Base-by-base conservation (phyloP, 1,284 basidiomycete genomes). In the Marasmius sp. region DNA sequence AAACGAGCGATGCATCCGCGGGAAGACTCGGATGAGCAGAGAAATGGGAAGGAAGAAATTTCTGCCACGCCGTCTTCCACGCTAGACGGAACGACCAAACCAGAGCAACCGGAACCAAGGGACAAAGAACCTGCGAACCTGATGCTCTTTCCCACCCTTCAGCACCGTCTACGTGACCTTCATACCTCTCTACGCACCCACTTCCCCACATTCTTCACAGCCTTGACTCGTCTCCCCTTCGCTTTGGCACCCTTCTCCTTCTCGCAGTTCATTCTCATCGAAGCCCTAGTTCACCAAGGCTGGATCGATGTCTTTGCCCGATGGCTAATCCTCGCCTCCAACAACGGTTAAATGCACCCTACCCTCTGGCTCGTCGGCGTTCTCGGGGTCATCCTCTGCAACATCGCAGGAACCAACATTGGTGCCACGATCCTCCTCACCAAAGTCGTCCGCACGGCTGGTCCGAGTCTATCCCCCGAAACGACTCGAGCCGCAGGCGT, bases 251-350 rank as follows among this genome's bases (percentile, higher is more conserved):
- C 95, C 0, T 98, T 98, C 70, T 93, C 95, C 0, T 95, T 98
- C 72, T 89, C 91, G 6, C 95, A 97, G 79, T 98, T 98, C 77
- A 94, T 98, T 68, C 86, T 98, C 53, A 94, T 97, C 58, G 91
- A 97, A 71, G 92, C 85, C 0, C 81, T 98, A 8, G 83, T 87
- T 6, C 83, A 89, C 61, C 88, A 91, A 58, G 95, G 95, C n/a
- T 98, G 97, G 94, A 94, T 98, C 27, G 81, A 87, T 33, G 83
- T 97, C 18, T 96, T 97, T 72, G 89, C 89, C 0, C 69, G 70
- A 6, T 97, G 95, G 89, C 77, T 87, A 18, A 71, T 79, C 37
- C 77, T 70, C 58, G 87, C 78, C 27, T 81, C 77, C 12, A 55
- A 27, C 27, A 27, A 78, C 33, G 69, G 79, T 5, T 69, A 82